Conservation (phyloP, 306 rosid genomes). For the Casuarina cunninghamiana region DNA sequence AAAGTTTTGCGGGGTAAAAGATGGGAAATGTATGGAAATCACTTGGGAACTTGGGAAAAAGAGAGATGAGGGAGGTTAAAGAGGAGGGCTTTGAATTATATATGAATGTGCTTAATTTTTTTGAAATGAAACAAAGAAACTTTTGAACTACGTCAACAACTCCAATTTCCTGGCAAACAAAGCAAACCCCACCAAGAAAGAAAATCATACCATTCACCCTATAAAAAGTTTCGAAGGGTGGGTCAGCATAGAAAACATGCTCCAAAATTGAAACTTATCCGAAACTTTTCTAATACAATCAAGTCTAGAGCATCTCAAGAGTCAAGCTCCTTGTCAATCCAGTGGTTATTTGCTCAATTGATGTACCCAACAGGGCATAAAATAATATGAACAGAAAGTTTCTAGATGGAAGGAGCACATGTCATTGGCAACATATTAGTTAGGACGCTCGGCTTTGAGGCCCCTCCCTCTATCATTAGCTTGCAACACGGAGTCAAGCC, state of each 20-base stretch:
- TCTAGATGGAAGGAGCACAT: neutral
- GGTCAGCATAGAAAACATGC: neutral
- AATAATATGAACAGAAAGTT: neutral
- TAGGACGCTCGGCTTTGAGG: neutral
- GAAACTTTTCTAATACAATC: neutral
- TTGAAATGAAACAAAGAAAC: neutral
- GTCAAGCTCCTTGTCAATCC: neutral
- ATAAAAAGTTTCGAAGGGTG: neutral
- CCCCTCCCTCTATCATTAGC: neutral
- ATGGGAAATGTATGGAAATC: constrained; percentile 10
- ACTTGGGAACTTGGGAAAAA: constrained; percentile 24
- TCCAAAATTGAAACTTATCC: too few species aligned
- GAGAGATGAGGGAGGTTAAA: constrained; percentile 23
- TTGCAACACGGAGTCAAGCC: too few species aligned
- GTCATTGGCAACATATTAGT: neutral
- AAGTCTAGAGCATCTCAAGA: too few species aligned
- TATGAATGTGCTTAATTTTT: neutral
- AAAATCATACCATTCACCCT: too few species aligned
- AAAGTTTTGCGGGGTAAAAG: constrained; percentile 16
- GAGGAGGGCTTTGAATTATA: neutral
- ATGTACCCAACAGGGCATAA: neutral
- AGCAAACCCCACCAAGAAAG: neutral
- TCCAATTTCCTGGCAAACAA: neutral
- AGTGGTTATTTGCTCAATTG: neutral
- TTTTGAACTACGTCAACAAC: neutral